These are phyloP conservation scores for Lavandula angustifolia DNA, from an alignment of 257 asterid species.

Conservation along the genomic window DNA sequence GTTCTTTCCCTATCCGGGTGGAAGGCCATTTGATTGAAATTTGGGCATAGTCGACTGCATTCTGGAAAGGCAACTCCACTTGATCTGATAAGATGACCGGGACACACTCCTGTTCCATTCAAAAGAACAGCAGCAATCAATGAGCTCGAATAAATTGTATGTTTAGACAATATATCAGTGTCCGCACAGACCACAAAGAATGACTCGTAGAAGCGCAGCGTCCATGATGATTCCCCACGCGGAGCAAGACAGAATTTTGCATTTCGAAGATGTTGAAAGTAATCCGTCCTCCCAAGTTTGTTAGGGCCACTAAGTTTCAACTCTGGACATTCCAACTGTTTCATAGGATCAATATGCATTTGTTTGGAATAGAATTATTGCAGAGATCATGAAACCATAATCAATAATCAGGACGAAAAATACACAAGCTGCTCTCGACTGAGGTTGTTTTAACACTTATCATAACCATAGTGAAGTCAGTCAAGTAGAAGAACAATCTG, in stretches of 20 bases:
- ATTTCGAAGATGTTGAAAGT: constrained; percentile 87
- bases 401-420: neutral
- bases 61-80: constrained; percentile 85
- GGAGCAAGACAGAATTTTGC: constrained; percentile 97
- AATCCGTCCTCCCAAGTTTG: constrained; percentile 75
- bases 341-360: constrained; percentile 57
- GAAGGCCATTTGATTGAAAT: constrained; percentile 97
- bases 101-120: constrained; percentile 79
- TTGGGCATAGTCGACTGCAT: constrained; percentile 66
- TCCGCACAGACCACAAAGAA: constrained; percentile 79
- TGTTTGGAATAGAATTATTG: constrained; percentile 40
- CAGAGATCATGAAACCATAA: constrained; percentile 17
- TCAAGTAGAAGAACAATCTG: constrained; percentile 3
- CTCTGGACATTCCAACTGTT: constrained; percentile 99
- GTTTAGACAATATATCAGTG: neutral
- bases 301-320: constrained; percentile 88
- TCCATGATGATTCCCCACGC: constrained; percentile 99
- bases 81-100: constrained; percentile 94
- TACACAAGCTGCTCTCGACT: constrained; percentile 1
- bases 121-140: constrained; percentile 29
- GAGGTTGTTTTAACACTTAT: neutral
- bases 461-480: constrained; percentile 7
- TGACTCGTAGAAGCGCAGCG: constrained; percentile 95
- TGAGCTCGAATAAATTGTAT: constrained; percentile 14
- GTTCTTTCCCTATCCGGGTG: constrained; percentile 61